Percentiles rank a stretch among this genome's conserved stretches.
These are phyloP conservation scores for Phalaenopsis equestris DNA, from an alignment of 106 monocot genomes.

Conservation along the genomic window DNA sequence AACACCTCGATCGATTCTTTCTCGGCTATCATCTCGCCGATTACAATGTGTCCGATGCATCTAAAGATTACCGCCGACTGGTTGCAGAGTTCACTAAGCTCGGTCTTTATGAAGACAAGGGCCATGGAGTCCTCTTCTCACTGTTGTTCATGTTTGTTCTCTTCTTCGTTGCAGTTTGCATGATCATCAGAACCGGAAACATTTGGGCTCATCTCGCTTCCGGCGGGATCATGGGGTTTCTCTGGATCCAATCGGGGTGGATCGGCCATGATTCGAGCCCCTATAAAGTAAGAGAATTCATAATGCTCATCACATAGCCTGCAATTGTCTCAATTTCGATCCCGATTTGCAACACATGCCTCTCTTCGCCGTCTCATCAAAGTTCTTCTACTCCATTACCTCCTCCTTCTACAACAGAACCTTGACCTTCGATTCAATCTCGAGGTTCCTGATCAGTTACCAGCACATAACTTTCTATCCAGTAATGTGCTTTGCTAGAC, in stretches of 20 bases:
- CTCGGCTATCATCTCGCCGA: constrained; percentile 43
- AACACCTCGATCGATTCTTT: constrained; percentile 40
- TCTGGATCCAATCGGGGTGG: constrained; percentile 66
- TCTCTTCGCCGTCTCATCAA: constrained; percentile 43
- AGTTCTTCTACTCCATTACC: constrained; percentile 37
- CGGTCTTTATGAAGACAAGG: constrained; percentile 46
- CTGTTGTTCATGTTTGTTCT: constrained; percentile 18
- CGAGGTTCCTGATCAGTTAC: constrained; percentile 44
- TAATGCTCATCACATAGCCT: constrained; percentile 70
- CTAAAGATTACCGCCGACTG: constrained; percentile 56
- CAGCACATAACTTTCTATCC: constrained; percentile 68
- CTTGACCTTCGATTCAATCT: constrained; percentile 32
- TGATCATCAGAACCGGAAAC: constrained; percentile 12
- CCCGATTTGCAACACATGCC: constrained; percentile 71
- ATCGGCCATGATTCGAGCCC: constrained; percentile 71
- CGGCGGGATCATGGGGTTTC: constrained; percentile 40
- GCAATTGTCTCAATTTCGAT: constrained; percentile 64
- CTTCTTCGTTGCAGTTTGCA: constrained; percentile 21
- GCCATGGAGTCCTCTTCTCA: constrained; percentile 18
- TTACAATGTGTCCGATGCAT: constrained; percentile 51
- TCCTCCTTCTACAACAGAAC: constrained; percentile 47
- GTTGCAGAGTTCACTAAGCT: constrained; percentile 36
- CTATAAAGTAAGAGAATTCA: constrained; percentile 56
- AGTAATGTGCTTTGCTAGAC: constrained; percentile 49
- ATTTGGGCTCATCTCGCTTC: constrained; percentile 19